phyloP scores from a whole-genome alignment of 2,329 filamentous ascomycete genomes.

The Clarireedia hainanense region DNA sequence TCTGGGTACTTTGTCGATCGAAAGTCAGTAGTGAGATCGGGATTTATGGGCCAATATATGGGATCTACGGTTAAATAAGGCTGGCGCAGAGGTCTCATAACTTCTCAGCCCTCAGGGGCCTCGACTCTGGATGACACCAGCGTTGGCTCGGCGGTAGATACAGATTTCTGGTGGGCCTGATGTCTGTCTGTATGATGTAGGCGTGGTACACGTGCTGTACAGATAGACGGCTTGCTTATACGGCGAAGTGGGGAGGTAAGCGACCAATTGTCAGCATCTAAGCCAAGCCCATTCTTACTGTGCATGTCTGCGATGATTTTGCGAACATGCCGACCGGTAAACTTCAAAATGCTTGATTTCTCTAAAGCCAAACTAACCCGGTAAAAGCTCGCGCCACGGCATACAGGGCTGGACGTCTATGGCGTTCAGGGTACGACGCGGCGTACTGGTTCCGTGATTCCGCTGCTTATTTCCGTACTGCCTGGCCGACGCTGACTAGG shows the following conservation, averaged over 20 bases:
- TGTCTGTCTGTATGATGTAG: neutral
- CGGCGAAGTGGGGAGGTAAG: neutral
- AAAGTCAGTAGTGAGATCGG: too few relatives aligned
- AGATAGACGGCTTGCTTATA: neutral
- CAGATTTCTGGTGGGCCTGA: too few relatives aligned
- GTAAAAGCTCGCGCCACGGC: neutral
- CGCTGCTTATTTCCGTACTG: neutral
- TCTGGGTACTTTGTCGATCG: too few relatives aligned
- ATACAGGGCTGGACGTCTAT: neutral
- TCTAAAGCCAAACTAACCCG: neutral
- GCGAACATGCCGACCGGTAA: too few relatives aligned
- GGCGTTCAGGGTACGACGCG: neutral
- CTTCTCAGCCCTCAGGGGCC: neutral
- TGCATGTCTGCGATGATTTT: too few relatives aligned
- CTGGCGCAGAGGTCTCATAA: too few relatives aligned
- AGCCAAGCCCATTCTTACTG: neutral
- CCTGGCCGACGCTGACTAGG: neutral
- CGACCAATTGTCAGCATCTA: neutral
- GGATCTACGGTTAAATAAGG: too few relatives aligned
- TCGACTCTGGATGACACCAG: too few relatives aligned
- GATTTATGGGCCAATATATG: too few relatives aligned
- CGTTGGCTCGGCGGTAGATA: too few relatives aligned
- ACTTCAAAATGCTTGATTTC: too few relatives aligned
- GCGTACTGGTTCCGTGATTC: neutral
- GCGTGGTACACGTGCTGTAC: neutral